A percentile compares a stretch with the other conserved stretches of the same genome.
These are phyloP conservation scores for Starmerella gropengiesseri DNA, from an alignment of 805 yeast species.

Conservation along the genomic window DNA sequence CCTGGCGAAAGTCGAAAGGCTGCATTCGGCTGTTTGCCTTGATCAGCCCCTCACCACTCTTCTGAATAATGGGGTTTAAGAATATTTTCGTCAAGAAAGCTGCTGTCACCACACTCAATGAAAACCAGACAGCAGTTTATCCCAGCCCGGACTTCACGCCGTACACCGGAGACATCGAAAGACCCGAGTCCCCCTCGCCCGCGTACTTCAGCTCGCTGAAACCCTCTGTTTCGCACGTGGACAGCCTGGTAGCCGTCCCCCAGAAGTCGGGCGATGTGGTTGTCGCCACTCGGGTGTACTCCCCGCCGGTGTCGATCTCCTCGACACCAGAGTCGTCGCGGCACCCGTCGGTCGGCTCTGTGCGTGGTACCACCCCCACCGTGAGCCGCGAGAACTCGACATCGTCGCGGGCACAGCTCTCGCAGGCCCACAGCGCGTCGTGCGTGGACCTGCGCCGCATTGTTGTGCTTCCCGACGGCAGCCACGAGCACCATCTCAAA, in stretches of 20 bases:
- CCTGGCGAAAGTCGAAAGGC: slow-evolving; percentile 16
- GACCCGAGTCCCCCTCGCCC: too few relatives aligned
- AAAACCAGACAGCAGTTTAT: background rate
- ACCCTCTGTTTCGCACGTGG: too few relatives aligned
- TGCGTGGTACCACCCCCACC: slow-evolving; percentile 3
- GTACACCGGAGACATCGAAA: background rate
- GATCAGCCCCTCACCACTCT: background rate
- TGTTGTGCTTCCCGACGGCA: slow-evolving; percentile 39
- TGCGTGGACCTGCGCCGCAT: slow-evolving; percentile 21
- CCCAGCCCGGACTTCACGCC: background rate
- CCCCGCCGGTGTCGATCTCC: background rate
- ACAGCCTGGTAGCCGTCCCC: too few relatives aligned
- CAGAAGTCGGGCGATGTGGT: background rate
- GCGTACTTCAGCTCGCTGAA: too few relatives aligned
- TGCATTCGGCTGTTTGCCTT: slow-evolving; percentile 3
- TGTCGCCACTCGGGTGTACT: background rate
- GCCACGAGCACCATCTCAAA: slow-evolving; percentile 69
- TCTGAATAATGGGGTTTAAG: slow-evolving; percentile 15
- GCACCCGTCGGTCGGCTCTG: background rate
- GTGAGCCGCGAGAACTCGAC: slow-evolving; percentile 18
- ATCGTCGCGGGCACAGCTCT: slow-evolving; percentile 11
- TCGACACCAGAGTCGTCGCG: background rate
- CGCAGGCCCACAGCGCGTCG: too few relatives aligned
- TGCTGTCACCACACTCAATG: background rate
- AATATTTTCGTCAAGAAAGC: slow-evolving; percentile 15